Evolutionary conservation across 2,329 filamentous ascomycete genomes (phyloP).

Genomic region (Phialophora chinensis): DNA sequence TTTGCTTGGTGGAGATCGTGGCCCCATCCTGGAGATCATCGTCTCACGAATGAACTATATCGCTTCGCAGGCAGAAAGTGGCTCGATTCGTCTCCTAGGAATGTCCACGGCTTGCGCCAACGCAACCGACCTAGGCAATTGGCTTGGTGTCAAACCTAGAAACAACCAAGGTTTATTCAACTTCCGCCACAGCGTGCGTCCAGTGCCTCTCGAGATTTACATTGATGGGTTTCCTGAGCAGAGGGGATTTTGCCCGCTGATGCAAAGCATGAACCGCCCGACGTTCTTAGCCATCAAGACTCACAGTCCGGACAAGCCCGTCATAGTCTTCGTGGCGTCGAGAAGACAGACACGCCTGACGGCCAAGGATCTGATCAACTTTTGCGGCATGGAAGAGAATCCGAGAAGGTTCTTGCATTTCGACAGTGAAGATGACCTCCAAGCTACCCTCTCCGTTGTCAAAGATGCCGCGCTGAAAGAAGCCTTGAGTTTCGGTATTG

Average conservation of each 20-base stretch:
- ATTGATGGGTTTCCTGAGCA: slow-evolving; percentile 98
- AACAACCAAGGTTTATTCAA: slow-evolving; percentile 72
- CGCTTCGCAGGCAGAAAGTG: slow-evolving; percentile 88
- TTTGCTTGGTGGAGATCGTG: slow-evolving; percentile 91
- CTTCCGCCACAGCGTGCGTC: slow-evolving; percentile 94
- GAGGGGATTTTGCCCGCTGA: slow-evolving; percentile 92
- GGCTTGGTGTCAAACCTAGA: slow-evolving; percentile 94
- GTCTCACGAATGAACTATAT: slow-evolving; percentile 97
- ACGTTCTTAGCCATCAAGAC: slow-evolving; percentile 96
- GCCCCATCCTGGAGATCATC: slow-evolving; percentile 97
- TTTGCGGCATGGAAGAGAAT: slow-evolving; percentile 98
- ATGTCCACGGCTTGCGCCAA: slow-evolving; percentile 99
- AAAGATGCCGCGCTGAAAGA: slow-evolving; percentile 93
- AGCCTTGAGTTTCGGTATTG: slow-evolving; percentile 96
- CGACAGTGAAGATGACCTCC: slow-evolving; percentile 85
- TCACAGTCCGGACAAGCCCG: slow-evolving; percentile 93
- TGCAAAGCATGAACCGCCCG: slow-evolving; percentile 99
- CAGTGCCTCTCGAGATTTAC: slow-evolving; percentile 92
- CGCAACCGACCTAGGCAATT: slow-evolving; percentile 89
- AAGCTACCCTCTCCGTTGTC: slow-evolving; percentile 83
- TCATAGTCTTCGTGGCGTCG: slow-evolving; percentile 97
- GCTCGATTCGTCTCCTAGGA: slow-evolving; percentile 87
- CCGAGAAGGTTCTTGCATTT: slow-evolving; percentile 90
- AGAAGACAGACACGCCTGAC: slow-evolving; percentile 92
- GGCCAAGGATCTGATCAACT: slow-evolving; percentile 94